phyloP scores from a whole-genome alignment of 768 basidiomycete genomes.

The Mycena amicta region DNA sequence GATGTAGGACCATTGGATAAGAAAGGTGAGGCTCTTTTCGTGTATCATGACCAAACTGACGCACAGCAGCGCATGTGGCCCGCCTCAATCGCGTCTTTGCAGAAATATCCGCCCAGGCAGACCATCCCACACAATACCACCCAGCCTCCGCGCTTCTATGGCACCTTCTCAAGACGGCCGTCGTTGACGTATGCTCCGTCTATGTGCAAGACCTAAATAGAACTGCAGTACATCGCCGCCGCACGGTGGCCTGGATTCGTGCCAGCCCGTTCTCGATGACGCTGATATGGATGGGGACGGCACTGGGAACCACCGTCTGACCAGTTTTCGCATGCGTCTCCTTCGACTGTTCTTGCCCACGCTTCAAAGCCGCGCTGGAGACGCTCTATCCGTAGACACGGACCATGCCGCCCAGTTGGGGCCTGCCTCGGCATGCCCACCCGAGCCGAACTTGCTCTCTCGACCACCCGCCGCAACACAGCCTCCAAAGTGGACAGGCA shows the following conservation, averaged over 20 bases:
- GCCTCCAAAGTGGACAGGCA: conserved; percentile 17
- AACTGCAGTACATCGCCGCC: conserved; percentile 74
- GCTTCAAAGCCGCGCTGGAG: conserved; percentile 64
- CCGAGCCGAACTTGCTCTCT: conserved; percentile 43
- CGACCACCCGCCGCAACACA: conserved; percentile 28
- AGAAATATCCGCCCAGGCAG: conserved; percentile 11
- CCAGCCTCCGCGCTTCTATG: conserved; percentile 59
- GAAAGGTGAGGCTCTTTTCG: conserved; percentile 46
- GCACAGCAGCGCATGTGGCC: conserved; percentile 33
- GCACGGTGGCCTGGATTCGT: conserved; percentile 84
- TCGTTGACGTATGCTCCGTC: conserved; percentile 63
- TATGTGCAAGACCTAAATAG: conserved; percentile 69
- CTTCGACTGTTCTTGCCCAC: conserved; percentile 62
- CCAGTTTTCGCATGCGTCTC: conserved; percentile 68
- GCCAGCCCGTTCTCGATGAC: conserved; percentile 63
- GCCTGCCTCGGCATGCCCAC: conserved; percentile 49
- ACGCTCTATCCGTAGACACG: conserved; percentile 69
- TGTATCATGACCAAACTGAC: not conserved
- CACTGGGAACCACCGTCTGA: conserved; percentile 44
- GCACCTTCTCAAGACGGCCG: conserved; percentile 52
- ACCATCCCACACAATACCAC: conserved; percentile 26
- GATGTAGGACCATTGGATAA: conserved; percentile 56
- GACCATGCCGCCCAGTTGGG: conserved; percentile 70
- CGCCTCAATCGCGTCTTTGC: conserved; percentile 31
- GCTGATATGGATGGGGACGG: conserved; percentile 20